A percentile compares a stretch with the other conserved stretches of the same genome.
Evolutionary conservation across 1,284 basidiomycete species (phyloP).

Genomic region (Ustilago esculenta): DNA sequence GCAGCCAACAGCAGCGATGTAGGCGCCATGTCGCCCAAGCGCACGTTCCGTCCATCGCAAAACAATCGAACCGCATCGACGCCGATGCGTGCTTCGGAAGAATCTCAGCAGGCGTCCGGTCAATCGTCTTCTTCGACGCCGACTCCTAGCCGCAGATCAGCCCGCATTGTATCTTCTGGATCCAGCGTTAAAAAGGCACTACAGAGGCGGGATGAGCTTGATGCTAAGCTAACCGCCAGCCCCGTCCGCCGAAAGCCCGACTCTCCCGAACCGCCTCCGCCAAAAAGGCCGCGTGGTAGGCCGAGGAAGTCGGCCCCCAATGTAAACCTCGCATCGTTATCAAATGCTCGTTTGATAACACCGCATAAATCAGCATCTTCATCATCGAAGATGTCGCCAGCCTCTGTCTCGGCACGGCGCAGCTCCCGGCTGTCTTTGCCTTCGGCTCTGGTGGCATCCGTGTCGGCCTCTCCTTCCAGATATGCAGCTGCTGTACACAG

Average conservation of each 20-base stretch:
- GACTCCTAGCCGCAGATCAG: constrained; percentile 37
- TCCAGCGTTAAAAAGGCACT: constrained; percentile 47
- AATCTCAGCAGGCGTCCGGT: neutral
- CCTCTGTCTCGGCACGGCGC: constrained; percentile 15
- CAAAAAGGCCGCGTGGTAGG: constrained; percentile 13
- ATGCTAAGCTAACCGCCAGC: constrained; percentile 30
- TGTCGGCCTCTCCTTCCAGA: neutral
- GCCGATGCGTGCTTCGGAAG: constrained; percentile 5
- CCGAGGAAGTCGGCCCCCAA: constrained; percentile 18
- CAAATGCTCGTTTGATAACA: neutral
- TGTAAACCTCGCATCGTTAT: neutral
- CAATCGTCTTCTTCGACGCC: constrained; percentile 11
- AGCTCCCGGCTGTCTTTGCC: constrained; percentile 28
- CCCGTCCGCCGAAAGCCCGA: constrained; percentile 17
- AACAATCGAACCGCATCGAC: neutral
- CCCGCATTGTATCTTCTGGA: constrained; percentile 36
- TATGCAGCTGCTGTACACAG: neutral
- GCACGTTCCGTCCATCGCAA: neutral
- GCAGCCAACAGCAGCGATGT: neutral
- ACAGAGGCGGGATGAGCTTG: constrained; percentile 42
- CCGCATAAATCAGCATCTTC: neutral
- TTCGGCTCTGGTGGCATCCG: neutral
- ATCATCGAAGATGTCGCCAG: neutral
- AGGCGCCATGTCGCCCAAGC: neutral
- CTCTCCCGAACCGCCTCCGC: constrained; percentile 6